Conservation (phyloP, 1,284 basidiomycete species). For the Pisolithus thermaeus region DNA sequence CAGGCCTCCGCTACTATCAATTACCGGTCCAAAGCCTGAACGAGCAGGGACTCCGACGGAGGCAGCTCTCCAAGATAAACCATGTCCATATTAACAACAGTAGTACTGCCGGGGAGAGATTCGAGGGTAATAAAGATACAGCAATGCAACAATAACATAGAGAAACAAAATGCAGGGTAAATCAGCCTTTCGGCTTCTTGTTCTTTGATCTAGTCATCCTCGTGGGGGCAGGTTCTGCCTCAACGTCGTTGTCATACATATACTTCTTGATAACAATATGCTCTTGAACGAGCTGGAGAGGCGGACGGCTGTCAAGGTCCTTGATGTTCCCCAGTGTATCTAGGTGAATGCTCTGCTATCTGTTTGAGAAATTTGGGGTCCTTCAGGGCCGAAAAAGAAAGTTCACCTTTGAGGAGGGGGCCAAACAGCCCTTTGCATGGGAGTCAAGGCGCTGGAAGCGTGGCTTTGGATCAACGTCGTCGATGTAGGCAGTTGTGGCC, state of each 20-base stretch:
- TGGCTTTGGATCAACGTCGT: slow-evolving; percentile 49
- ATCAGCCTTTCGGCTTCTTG: slow-evolving; percentile 35
- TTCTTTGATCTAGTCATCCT: slow-evolving; percentile 47
- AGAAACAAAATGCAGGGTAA: background rate
- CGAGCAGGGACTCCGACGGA: background rate
- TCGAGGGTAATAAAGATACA: slow-evolving; percentile 28
- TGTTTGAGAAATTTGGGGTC: slow-evolving; percentile 4
- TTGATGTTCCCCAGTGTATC: slow-evolving; percentile 74
- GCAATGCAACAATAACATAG: slow-evolving; percentile 24
- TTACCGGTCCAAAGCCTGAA: slow-evolving; percentile 18
- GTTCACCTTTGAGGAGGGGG: slow-evolving; percentile 58
- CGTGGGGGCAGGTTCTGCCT: slow-evolving; percentile 31
- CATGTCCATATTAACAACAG: background rate
- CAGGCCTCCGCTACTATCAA: slow-evolving; percentile 64
- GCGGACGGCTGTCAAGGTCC: slow-evolving; percentile 48
- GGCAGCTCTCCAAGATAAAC: background rate
- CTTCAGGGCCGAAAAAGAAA: background rate
- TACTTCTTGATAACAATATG: slow-evolving; percentile 73
- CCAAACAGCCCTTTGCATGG: slow-evolving; percentile 58
- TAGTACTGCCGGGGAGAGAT: background rate
- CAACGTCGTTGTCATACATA: slow-evolving; percentile 74
- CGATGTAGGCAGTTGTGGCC: slow-evolving; percentile 53
- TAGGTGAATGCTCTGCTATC: slow-evolving; percentile 51
- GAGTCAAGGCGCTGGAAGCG: slow-evolving; percentile 36
- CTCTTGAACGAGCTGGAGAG: slow-evolving; percentile 59